Conservation (phyloP, 2,329 filamentous ascomycete species). For the Teratosphaeria gauchensis region DNA sequence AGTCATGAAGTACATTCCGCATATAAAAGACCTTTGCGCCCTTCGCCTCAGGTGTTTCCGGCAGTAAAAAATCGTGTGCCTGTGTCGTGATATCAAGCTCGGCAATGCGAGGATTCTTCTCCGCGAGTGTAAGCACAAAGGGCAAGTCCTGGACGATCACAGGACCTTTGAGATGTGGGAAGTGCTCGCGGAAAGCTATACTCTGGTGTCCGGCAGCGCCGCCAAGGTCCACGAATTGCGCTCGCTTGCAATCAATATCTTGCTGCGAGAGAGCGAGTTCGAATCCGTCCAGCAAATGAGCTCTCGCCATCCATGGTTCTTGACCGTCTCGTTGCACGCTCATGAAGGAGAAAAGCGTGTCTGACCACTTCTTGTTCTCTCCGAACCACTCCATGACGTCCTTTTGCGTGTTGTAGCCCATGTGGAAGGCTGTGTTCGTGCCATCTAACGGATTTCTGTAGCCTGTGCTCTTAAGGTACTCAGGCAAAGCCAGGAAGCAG, state of each 20-base stretch:
- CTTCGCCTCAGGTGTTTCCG: conserved; percentile 5
- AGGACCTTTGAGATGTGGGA: conserved; percentile 1
- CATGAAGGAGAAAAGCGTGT: neutral
- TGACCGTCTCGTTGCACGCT: neutral
- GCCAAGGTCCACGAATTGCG: neutral
- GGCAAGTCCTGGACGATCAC: conserved; percentile 4
- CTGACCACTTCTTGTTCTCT: neutral
- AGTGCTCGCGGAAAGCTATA: neutral
- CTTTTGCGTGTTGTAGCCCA: neutral
- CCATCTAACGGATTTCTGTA: neutral
- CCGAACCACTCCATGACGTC: neutral
- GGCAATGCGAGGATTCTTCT: conserved; percentile 2
- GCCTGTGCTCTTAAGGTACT: neutral
- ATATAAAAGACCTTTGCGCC: conserved; percentile 15
- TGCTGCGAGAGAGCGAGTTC: neutral
- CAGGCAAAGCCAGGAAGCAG: neutral
- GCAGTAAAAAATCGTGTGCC: conserved; percentile 9
- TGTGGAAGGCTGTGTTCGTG: neutral
- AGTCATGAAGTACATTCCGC: conserved; percentile 19
- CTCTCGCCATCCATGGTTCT: neutral
- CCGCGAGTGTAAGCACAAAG: conserved; percentile 1
- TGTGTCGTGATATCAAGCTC: conserved; percentile 3
- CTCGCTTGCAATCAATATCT: neutral
- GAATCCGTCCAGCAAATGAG: neutral
- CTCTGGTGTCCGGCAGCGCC: neutral